These are phyloP conservation scores for Monilinia aucupariae DNA, from an alignment of 2,329 filamentous ascomycete species.

Conservation along the genomic window DNA sequence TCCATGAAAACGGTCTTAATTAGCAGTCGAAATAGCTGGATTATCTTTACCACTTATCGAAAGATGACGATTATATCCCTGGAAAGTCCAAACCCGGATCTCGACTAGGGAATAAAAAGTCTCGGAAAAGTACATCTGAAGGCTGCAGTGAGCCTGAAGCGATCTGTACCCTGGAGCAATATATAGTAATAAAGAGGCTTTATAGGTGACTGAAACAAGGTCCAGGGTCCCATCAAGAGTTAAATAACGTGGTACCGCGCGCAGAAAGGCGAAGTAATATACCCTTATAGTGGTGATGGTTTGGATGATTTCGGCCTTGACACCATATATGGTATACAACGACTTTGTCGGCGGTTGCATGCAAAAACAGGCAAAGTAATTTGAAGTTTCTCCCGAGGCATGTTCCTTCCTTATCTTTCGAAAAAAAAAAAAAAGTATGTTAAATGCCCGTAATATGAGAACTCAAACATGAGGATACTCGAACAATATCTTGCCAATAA, in stretches of 20 bases:
- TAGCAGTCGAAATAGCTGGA: neutral
- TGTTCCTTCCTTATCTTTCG: neutral
- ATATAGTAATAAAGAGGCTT: conserved; percentile 27
- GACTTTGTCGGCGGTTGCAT: conserved; percentile 20
- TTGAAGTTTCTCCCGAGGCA: neutral
- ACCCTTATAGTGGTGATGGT: conserved; percentile 18
- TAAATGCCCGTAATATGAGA: neutral
- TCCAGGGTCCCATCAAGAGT: conserved; percentile 6
- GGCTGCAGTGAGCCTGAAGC: neutral
- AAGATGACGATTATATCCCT: neutral
- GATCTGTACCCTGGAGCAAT: conserved; percentile 17
- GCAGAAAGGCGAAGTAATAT: conserved; percentile 6
- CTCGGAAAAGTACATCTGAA: neutral
- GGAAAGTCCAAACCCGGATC: conserved; percentile 15
- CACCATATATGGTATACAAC: conserved; percentile 13
- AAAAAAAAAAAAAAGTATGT: neutral
- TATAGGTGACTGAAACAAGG: conserved; percentile 25
- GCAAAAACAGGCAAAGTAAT: conserved; percentile 7
- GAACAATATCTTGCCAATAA: neutral
- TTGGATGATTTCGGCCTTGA: conserved; percentile 7
- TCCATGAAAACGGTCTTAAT: conserved; percentile 17
- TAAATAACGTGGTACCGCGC: conserved; percentile 11
- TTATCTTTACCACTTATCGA: neutral
- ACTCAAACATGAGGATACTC: neutral
- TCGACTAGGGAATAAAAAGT: neutral